phyloP scores from a whole-genome alignment of 1,139 yeast species.

The Taphrina flavorubra region DNA sequence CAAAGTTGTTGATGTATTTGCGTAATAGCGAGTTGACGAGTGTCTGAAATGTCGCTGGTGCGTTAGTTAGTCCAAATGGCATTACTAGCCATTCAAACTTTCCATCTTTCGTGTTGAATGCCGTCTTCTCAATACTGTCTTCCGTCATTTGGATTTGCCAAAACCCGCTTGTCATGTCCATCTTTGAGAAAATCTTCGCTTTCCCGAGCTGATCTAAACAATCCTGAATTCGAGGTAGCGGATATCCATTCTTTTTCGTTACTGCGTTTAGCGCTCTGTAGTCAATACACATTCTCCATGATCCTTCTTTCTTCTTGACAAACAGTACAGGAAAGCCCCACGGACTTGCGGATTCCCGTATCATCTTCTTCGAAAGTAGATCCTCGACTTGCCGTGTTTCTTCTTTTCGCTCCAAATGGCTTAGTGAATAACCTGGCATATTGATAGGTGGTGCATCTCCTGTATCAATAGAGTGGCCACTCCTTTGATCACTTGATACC shows the following conservation, averaged over 20 bases:
- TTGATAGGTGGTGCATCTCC: neutral
- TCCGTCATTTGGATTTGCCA: conserved; percentile 49
- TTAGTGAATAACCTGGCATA: neutral
- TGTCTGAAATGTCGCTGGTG: conserved; percentile 45
- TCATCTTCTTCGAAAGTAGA: conserved; percentile 19
- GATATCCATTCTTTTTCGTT: conserved; percentile 24
- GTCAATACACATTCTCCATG: conserved; percentile 25
- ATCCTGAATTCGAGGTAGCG: conserved; percentile 29
- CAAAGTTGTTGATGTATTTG: conserved; percentile 42
- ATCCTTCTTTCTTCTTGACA: conserved; percentile 34
- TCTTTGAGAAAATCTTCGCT: conserved; percentile 19
- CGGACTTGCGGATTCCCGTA: conserved; percentile 13
- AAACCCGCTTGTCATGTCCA: conserved; percentile 47
- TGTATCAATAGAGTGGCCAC: neutral
- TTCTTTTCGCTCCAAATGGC: neutral
- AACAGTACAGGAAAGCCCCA: conserved; percentile 29
- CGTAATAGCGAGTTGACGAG: conserved; percentile 44
- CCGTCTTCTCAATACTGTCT: conserved; percentile 48
- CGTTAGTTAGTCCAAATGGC: conserved; percentile 45
- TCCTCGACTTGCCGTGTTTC: neutral
- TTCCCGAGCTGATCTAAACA: neutral
- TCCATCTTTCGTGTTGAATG: conserved; percentile 37
- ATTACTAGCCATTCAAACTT: conserved; percentile 36
- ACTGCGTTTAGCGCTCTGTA: conserved; percentile 21
- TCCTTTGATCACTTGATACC: neutral